Percentiles rank a stretch among this genome's conserved stretches.
phyloP scores from a whole-genome alignment of 805 yeast genomes.

The Ogataea kodamae region DNA sequence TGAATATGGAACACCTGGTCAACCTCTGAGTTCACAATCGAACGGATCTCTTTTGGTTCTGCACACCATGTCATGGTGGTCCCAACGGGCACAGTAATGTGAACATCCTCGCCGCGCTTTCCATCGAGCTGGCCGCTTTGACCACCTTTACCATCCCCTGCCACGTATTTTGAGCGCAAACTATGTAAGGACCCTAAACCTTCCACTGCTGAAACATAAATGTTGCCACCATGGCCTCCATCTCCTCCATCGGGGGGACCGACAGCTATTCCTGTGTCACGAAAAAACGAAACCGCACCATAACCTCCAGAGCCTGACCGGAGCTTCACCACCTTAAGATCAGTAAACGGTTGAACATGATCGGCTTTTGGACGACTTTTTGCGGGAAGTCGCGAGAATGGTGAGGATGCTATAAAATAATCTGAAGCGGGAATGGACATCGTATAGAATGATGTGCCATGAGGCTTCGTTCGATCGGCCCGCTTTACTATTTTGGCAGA shows the following conservation, averaged over 20 bases:
- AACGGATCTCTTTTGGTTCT: conserved; percentile 49
- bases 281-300: conserved; percentile 79
- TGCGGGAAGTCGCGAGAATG: conserved; percentile 35
- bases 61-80: conserved; percentile 85
- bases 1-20: conserved; percentile 28
- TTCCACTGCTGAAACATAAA: conserved; percentile 77
- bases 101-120: conserved; percentile 70
- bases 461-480: conserved; percentile 10
- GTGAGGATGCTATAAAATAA: conserved; percentile 36
- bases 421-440: conserved; percentile 31
- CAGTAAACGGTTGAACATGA: conserved; percentile 47
- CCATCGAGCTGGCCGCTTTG: conserved; percentile 80
- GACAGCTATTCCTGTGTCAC: conserved; percentile 77
- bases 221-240: conserved; percentile 90
- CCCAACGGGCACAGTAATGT: conserved; percentile 88
- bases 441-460: conserved; percentile 23
- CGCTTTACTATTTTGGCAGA: conserved; percentile 14
- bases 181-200: conserved; percentile 70
- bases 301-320: conserved; percentile 84
- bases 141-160: conserved; percentile 71
- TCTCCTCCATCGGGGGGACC: conserved; percentile 99
- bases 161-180: conserved; percentile 62
- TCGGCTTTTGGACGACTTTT: conserved; percentile 44
- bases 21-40: conserved; percentile 15
- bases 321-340: conserved; percentile 63